Percentiles rank a stretch among this genome's conserved stretches.
phyloP scores from a whole-genome alignment of 805 yeast species.

The Lipomyces japonicus region DNA sequence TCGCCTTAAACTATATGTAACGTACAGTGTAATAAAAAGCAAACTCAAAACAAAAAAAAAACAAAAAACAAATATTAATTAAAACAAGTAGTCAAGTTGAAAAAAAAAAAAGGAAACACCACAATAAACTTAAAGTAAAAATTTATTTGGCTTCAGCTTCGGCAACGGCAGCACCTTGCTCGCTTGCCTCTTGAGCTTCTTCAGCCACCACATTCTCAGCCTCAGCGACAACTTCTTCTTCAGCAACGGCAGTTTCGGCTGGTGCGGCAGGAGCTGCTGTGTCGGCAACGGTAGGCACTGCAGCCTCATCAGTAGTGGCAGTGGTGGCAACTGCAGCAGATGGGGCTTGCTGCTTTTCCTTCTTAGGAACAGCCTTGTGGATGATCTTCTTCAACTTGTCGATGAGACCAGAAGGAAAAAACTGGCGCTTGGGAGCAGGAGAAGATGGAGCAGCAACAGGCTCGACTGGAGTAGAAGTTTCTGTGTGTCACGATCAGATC shows the following conservation, averaged over 20 bases:
- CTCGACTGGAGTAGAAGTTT: conserved; percentile 3
- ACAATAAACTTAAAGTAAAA: too few relatives aligned
- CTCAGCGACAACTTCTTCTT: conserved; percentile 3
- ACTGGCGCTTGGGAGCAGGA: conserved; percentile 16
- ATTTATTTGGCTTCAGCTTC: neutral
- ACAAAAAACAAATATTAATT: neutral
- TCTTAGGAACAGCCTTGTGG: conserved; percentile 18
- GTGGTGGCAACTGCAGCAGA: conserved; percentile 1
- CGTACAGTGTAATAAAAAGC: neutral
- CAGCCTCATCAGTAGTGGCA: neutral
- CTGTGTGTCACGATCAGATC: neutral
- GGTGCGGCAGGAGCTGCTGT: neutral
- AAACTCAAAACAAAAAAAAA: neutral
- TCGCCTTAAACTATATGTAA: neutral
- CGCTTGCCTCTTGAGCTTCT: neutral
- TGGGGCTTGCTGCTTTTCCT: neutral
- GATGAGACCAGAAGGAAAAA: conserved; percentile 24
- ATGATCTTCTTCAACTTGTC: conserved; percentile 25
- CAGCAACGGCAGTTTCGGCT: neutral
- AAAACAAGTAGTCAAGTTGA: too few relatives aligned
- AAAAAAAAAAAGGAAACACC: too few relatives aligned
- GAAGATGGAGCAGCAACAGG: conserved; percentile 14
- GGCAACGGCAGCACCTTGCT: neutral
- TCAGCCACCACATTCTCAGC: neutral
- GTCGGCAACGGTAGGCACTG: neutral